Evolutionary conservation across 257 asterid genomes (phyloP), one percentile per base, ranked within the genome.

Genomic region (Oldenlandia corymbosa): DNA sequence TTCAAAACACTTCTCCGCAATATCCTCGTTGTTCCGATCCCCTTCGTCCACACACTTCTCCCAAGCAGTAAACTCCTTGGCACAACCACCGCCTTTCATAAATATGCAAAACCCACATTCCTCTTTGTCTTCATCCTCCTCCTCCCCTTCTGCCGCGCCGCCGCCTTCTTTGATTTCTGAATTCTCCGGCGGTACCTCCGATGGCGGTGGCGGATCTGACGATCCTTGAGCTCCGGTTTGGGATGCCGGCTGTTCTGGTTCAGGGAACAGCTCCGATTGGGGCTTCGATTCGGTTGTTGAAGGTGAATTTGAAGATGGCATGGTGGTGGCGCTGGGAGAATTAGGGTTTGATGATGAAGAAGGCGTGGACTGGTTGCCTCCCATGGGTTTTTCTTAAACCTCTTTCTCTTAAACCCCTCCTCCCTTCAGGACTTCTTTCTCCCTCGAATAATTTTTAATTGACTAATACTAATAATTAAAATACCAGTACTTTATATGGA

Each of bases 51-150:
- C 81, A 17, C 97, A 87, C 61, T 79, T 81, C 62, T 87, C 91
- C 97, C 97, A 90, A 4, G 69, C 85, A 36, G 57, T 47, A 68
- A 90, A 90, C 0, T 67, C 46, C 7, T 90, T 94, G 52, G 55
- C 85, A 62, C 97, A 90, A 14, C 87, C 97, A 26, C 97, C 95
- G 32, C 73, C 95, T 71, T 90, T 90, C 97, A 90, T 90, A 39
- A 77, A 87, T 65, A 90, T 71, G 71, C 95, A 90, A 70, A 87
- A 90, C 69, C 95, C 94, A 73, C 95, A 85, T 59, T 87, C 95
- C 0, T 85, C 91, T 60, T 67, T 84, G 66, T 81, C 96, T 0
- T 84, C 91, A 9, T 80, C 92, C 6, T 51, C 87, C 10, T 18
- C 88, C 13, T 58, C 66, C 21, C 58, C 47, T 27, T 59, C 75